These are phyloP conservation scores for Keithomyces neogunnii DNA, from an alignment of 2,329 filamentous ascomycete genomes.

Conservation along the genomic window DNA sequence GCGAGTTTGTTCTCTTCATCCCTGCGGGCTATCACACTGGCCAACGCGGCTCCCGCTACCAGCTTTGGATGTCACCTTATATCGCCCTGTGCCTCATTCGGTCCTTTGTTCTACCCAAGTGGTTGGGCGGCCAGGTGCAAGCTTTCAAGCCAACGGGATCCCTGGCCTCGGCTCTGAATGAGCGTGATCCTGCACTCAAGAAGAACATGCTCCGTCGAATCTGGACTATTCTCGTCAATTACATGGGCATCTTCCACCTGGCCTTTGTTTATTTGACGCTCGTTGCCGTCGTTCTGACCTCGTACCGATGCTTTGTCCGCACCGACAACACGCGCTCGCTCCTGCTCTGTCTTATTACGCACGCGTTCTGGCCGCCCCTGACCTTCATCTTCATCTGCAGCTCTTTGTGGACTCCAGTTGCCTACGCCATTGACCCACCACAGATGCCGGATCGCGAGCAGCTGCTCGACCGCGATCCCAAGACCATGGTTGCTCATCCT, in stretches of 20 bases:
- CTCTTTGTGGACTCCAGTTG: conserved; percentile 49
- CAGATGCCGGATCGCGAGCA: conserved; percentile 48
- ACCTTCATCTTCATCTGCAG: conserved; percentile 47
- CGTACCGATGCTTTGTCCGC: conserved; percentile 39
- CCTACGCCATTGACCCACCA: conserved; percentile 53
- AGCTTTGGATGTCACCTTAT: conserved; percentile 57
- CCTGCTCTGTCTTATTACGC: conserved; percentile 46
- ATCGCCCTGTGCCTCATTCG: conserved; percentile 49
- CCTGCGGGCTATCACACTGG: conserved; percentile 52
- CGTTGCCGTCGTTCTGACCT: conserved; percentile 38
- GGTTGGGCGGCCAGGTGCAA: conserved; percentile 50
- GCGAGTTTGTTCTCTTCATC: conserved; percentile 49
- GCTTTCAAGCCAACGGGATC: conserved; percentile 55
- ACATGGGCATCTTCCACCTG: conserved; percentile 47
- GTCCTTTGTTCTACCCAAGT: conserved; percentile 47
- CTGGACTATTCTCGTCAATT: conserved; percentile 46
- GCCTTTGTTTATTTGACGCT: conserved; percentile 45
- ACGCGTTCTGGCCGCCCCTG: conserved; percentile 54
- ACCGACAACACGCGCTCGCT: conserved; percentile 28
- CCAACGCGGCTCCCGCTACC: conserved; percentile 45
- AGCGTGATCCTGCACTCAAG: conserved; percentile 43
- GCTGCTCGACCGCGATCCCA: conserved; percentile 44
- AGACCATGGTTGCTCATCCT: conserved; percentile 45
- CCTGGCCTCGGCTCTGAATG: conserved; percentile 45
- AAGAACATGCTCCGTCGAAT: conserved; percentile 46